These are phyloP conservation scores for Dipodascus albidus DNA, from an alignment of 805 yeast species.

Conservation along the genomic window DNA sequence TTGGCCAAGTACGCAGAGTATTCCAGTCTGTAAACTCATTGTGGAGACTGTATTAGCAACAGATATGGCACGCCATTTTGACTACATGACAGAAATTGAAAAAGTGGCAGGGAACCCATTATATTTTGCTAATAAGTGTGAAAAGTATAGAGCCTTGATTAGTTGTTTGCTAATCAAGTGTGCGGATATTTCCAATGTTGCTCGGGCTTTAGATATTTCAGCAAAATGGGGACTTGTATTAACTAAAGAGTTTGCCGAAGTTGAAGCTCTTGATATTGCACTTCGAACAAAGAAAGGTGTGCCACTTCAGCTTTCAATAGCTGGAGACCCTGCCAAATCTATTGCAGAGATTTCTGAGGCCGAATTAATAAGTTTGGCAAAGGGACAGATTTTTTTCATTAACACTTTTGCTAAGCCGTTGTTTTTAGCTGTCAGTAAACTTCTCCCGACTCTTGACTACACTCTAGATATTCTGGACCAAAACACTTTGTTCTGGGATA, in stretches of 20 bases:
- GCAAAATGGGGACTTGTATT: slow-evolving; percentile 79
- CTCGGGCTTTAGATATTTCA: slow-evolving; percentile 64
- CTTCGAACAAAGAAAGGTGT: slow-evolving; percentile 14
- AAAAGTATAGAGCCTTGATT: slow-evolving; percentile 29
- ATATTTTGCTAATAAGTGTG: slow-evolving; percentile 3
- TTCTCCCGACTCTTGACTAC: slow-evolving; percentile 35
- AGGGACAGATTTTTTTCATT: slow-evolving; percentile 76
- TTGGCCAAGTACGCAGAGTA: slow-evolving; percentile 30
- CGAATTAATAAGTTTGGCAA: slow-evolving; percentile 30
- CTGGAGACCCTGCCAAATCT: not conserved
- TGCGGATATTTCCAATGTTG: slow-evolving; percentile 91
- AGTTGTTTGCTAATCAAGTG: slow-evolving; percentile 72
- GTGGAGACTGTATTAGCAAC: slow-evolving; percentile 57
- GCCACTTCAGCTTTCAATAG: not conserved
- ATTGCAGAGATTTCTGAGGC: not conserved
- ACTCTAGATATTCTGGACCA: slow-evolving; percentile 13
- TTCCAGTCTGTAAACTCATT: slow-evolving; percentile 14
- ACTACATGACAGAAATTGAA: slow-evolving; percentile 37
- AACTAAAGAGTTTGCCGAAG: slow-evolving; percentile 64
- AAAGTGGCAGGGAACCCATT: slow-evolving; percentile 7
- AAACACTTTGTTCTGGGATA: not conserved
- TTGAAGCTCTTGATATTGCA: slow-evolving; percentile 39
- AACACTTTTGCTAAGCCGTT: slow-evolving; percentile 71
- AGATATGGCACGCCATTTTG: slow-evolving; percentile 85
- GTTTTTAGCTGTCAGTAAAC: slow-evolving; percentile 50